These are phyloP conservation scores for Penicillium oxalicum DNA, from an alignment of 2,329 filamentous ascomycete species.

Conservation along the genomic window DNA sequence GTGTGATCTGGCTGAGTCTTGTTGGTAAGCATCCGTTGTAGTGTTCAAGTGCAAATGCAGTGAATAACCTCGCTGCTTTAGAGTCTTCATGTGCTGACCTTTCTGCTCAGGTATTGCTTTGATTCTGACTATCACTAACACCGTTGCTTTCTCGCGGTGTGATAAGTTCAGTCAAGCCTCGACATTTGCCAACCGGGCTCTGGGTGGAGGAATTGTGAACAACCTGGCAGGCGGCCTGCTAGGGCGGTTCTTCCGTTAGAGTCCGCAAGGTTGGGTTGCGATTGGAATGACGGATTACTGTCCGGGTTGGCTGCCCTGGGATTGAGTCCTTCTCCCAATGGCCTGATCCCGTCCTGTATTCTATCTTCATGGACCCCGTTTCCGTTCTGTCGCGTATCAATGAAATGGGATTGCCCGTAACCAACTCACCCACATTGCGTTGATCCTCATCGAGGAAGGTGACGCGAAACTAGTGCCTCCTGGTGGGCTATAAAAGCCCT, in stretches of 20 bases:
- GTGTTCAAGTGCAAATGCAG: not conserved
- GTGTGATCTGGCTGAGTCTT: slow-evolving; percentile 47
- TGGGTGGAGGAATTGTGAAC: slow-evolving; percentile 50
- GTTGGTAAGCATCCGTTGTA: slow-evolving; percentile 38
- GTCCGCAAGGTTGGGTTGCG: not conserved
- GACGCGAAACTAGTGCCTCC: too few relatives aligned
- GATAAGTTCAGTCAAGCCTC: slow-evolving; percentile 54
- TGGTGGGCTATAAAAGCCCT: too few relatives aligned
- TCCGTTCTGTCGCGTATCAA: too few relatives aligned
- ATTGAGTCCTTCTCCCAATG: too few relatives aligned
- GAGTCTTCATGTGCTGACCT: slow-evolving; percentile 1
- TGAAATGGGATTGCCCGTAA: too few relatives aligned
- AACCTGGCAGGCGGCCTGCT: slow-evolving; percentile 52
- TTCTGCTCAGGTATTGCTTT: slow-evolving; percentile 41
- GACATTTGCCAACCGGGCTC: slow-evolving; percentile 50
- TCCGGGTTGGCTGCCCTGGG: too few relatives aligned
- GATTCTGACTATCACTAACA: slow-evolving; percentile 47
- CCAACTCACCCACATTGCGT: too few relatives aligned
- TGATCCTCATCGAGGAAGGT: too few relatives aligned
- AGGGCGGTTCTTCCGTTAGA: slow-evolving; percentile 48
- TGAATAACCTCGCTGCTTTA: too few relatives aligned
- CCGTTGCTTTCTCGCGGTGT: slow-evolving; percentile 47
- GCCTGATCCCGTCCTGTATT: too few relatives aligned
- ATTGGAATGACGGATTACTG: not conserved
- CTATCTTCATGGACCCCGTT: too few relatives aligned